Percentiles rank a stretch among this genome's conserved stretches.
phyloP scores from a whole-genome alignment of 345 rosid species.

The Gossypium thurberi region DNA sequence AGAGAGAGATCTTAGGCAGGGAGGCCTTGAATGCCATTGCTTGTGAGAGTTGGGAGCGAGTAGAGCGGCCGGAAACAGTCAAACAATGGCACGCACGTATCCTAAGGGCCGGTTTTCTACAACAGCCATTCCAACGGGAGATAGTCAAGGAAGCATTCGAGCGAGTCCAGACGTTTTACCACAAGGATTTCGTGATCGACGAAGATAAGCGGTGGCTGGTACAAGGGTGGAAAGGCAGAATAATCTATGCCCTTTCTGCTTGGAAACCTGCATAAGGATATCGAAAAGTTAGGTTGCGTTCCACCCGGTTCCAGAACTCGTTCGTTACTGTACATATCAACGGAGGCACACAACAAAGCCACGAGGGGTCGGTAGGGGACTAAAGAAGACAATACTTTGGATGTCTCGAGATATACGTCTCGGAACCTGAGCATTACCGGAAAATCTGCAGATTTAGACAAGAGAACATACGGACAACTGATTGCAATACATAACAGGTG shows the following conservation, averaged over 20 bases:
- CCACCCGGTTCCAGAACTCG: not conserved
- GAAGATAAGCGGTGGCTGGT: slow-evolving; percentile 68
- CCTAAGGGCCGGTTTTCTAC: slow-evolving; percentile 70
- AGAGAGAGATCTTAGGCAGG: slow-evolving; percentile 69
- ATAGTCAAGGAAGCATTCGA: slow-evolving; percentile 35
- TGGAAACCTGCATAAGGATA: slow-evolving; percentile 60
- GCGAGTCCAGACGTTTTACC: slow-evolving; percentile 45
- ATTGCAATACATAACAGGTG: not conserved
- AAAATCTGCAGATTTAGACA: not conserved
- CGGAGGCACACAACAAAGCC: too few relatives aligned
- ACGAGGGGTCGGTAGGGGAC: too few relatives aligned
- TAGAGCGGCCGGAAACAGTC: slow-evolving; percentile 90
- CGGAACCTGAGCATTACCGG: not conserved
- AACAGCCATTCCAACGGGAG: slow-evolving; percentile 44
- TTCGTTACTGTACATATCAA: too few relatives aligned
- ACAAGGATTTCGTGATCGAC: slow-evolving; percentile 76
- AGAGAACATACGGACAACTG: not conserved
- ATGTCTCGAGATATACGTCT: not conserved
- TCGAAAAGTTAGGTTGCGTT: not conserved
- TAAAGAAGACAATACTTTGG: not conserved
- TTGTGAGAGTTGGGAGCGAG: slow-evolving; percentile 89
- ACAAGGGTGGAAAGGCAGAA: slow-evolving; percentile 96
- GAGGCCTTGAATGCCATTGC: slow-evolving; percentile 84
- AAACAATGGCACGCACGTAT: slow-evolving; percentile 87
- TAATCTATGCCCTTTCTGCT: slow-evolving; percentile 60